Percentiles rank a stretch among this genome's conserved stretches.
These are phyloP conservation scores for Saccharum spontaneum DNA, from an alignment of 176 grass and related monocot species.

Conservation along the genomic window DNA sequence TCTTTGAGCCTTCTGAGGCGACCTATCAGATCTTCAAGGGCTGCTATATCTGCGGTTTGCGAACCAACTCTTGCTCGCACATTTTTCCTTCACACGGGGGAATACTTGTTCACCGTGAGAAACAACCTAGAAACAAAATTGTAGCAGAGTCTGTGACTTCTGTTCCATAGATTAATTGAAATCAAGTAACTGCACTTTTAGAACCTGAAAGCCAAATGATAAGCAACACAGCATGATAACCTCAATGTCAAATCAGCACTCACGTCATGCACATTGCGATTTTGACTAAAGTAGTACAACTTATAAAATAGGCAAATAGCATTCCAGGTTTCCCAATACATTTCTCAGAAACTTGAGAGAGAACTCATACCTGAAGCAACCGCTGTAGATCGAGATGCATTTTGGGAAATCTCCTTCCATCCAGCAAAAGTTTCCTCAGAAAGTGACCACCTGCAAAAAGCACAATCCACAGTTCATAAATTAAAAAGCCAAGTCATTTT, in stretches of 20 bases:
- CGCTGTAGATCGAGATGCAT: conserved; percentile 95
- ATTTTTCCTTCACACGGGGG: conserved; percentile 88
- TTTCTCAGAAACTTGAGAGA: conserved; percentile 13
- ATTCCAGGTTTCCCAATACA: not conserved
- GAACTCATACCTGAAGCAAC: conserved; percentile 67
- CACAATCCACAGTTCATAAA: conserved; percentile 15
- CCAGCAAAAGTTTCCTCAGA: conserved; percentile 84
- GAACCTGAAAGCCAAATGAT: not conserved
- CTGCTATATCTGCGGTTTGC: conserved; percentile 56
- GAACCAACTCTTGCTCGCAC: conserved; percentile 76
- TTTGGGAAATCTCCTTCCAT: conserved; percentile 88
- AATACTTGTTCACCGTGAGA: conserved; percentile 96
- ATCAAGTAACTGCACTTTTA: not conserved
- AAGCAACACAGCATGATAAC: not conserved
- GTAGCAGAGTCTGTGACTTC: not conserved
- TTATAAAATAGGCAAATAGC: not conserved
- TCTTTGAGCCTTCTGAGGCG: conserved; percentile 90
- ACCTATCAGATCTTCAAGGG: conserved; percentile 79
- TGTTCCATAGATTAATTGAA: not conserved
- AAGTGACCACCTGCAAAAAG: conserved; percentile 71
- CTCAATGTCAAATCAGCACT: not conserved
- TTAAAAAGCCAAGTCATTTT: not conserved
- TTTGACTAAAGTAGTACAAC: not conserved
- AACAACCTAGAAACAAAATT: conserved; percentile 58
- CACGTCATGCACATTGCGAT: not conserved